Conservation (phyloP, 495 filamentous ascomycete species). For the Aspergillus affinis region DNA sequence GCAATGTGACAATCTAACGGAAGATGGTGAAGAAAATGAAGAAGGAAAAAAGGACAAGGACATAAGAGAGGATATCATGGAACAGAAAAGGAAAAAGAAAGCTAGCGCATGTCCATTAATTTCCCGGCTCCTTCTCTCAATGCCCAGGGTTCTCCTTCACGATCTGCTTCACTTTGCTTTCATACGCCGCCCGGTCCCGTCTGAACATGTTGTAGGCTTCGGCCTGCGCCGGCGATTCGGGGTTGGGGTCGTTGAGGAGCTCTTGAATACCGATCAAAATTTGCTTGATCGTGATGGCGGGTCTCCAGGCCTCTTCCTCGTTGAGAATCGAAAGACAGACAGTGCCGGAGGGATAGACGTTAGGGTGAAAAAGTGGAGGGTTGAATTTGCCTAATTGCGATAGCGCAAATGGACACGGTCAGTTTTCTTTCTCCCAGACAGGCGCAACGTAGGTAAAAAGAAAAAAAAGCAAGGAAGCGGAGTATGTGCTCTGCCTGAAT, state of each 20-base stretch:
- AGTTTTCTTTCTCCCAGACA: constrained; percentile 1
- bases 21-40: background rate
- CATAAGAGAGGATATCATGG: background rate
- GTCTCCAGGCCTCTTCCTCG: constrained; percentile 98
- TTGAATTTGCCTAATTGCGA: constrained; percentile 80
- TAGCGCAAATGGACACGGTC: background rate
- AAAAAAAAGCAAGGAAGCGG: background rate
- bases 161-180: constrained; percentile 79
- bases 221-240: constrained; percentile 93
- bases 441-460: background rate
- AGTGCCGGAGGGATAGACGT: constrained; percentile 97
- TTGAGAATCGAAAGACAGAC: constrained; percentile 98
- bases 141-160: constrained; percentile 83
- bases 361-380: constrained; percentile 95
- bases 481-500: background rate
- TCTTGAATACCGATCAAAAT: constrained; percentile 96
- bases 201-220: constrained; percentile 98
- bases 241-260: constrained; percentile 93
- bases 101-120: background rate
- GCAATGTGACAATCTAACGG: background rate
- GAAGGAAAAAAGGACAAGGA: background rate
- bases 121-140: constrained; percentile 26
- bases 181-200: constrained; percentile 83
- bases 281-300: constrained; percentile 96
- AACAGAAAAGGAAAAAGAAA: background rate